Evolutionary conservation across 202 grass and related monocot species (phyloP).

Genomic region (Schoenoplectus triqueter): DNA sequence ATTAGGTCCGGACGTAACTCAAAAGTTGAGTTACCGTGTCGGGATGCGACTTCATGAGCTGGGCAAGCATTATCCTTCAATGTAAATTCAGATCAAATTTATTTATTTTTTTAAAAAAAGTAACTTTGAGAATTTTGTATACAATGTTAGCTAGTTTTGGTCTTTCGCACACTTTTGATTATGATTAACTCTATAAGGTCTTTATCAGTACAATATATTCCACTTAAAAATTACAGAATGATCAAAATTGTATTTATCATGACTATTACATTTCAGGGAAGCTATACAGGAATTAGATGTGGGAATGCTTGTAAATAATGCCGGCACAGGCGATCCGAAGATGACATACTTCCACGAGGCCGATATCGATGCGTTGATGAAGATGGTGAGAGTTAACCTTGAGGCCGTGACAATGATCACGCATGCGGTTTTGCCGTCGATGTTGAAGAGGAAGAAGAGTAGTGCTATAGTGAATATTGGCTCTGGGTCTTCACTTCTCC

Average conservation of each 20-base stretch:
- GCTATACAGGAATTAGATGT: constrained; percentile 50
- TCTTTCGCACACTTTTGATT: background rate
- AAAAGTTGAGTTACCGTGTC: too few species aligned
- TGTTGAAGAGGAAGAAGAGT: constrained; percentile 47
- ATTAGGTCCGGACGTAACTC: too few species aligned
- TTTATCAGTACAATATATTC: background rate
- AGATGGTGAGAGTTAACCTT: constrained; percentile 56
- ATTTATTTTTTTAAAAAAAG: too few species aligned
- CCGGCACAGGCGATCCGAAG: constrained; percentile 38
- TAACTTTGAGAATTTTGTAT: too few species aligned
- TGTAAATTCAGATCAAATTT: too few species aligned
- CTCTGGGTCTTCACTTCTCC: constrained; percentile 38
- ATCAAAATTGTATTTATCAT: background rate
- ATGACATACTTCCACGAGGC: constrained; percentile 57
- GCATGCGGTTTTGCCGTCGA: constrained; percentile 45
- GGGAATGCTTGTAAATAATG: constrained; percentile 64
- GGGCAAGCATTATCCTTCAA: too few species aligned
- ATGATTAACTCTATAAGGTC: too few species aligned
- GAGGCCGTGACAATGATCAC: constrained; percentile 51
- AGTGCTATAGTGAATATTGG: constrained; percentile 61
- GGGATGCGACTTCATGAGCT: too few species aligned
- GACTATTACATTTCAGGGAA: constrained; percentile 28
- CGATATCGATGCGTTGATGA: constrained; percentile 40
- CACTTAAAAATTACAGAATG: background rate
- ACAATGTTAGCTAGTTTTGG: too few species aligned